Conservation (phyloP, 306 rosid genomes). For the Canavalia gladiata region DNA sequence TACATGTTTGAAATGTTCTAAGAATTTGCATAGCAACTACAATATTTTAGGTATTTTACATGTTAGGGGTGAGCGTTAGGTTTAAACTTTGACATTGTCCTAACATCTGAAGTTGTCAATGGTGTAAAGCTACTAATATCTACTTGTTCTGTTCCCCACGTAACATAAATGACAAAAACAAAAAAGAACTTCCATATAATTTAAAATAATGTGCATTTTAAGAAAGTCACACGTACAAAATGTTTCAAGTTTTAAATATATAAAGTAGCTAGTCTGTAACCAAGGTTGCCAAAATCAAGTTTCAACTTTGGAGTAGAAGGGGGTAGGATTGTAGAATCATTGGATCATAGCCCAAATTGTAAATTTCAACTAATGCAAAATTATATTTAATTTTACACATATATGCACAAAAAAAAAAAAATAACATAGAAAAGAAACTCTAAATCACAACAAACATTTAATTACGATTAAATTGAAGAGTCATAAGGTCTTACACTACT, state of each 20-base stretch:
- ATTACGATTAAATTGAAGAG: too few species aligned
- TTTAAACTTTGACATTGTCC: neutral
- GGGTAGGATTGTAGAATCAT: too few species aligned
- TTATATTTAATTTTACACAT: too few species aligned
- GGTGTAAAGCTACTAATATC: constrained; percentile 19
- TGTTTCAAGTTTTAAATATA: neutral
- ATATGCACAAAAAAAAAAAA: too few species aligned
- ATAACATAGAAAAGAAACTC: too few species aligned
- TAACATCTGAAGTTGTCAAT: constrained; percentile 6
- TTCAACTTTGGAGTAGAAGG: too few species aligned
- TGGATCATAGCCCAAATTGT: too few species aligned
- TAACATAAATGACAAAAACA: neutral
- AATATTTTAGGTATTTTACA: constrained; percentile 24
- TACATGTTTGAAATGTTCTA: constrained; percentile 22
- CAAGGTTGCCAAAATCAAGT: too few species aligned
- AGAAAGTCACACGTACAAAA: neutral
- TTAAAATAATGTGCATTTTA: constrained; percentile 16
- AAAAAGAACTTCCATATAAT: constrained; percentile 17
- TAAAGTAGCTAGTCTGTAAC: too few species aligned
- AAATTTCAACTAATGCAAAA: too few species aligned
- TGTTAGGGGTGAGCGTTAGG: constrained; percentile 2
- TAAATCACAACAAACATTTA: too few species aligned
- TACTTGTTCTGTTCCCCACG: neutral
- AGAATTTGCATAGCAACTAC: neutral
- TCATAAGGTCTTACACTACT: too few species aligned